These are phyloP conservation scores for Geopyxis carbonaria DNA, from an alignment of 495 filamentous ascomycete species.

Conservation along the genomic window DNA sequence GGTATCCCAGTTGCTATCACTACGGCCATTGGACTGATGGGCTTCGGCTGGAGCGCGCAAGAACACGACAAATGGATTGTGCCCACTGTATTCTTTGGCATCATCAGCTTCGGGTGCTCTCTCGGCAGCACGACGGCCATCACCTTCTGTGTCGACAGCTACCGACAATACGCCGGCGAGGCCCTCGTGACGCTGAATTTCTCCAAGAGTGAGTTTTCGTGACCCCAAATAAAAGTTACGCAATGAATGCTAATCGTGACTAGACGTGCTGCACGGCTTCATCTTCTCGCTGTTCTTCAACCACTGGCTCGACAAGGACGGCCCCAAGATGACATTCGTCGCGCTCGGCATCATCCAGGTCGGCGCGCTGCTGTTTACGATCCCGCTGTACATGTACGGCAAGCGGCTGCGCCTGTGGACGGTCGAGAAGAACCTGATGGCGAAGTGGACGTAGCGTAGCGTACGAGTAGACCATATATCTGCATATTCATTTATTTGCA, in stretches of 20 bases:
- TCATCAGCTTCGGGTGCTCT: constrained; percentile 86
- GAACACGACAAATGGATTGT: constrained; percentile 69
- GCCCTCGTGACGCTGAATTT: constrained; percentile 91
- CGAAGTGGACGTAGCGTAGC: constrained; percentile 45
- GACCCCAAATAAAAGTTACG: neutral
- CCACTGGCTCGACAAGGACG: constrained; percentile 59
- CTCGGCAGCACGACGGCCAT: constrained; percentile 87
- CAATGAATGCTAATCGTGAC: neutral
- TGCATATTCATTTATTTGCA: no score
- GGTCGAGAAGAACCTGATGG: constrained; percentile 72
- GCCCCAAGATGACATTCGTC: constrained; percentile 60
- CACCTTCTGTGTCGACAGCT: constrained; percentile 86
- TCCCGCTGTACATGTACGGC: constrained; percentile 93
- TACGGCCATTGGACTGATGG: constrained; percentile 77
- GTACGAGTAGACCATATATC: no score
- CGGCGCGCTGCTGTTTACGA: constrained; percentile 51
- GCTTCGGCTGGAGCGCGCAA: constrained; percentile 78
- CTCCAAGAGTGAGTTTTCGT: constrained; percentile 49
- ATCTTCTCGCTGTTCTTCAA: constrained; percentile 87
- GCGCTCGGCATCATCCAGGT: constrained; percentile 79
- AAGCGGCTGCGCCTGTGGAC: constrained; percentile 97
- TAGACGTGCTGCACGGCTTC: constrained; percentile 72
- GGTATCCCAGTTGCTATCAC: constrained; percentile 60
- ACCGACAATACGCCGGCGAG: constrained; percentile 86
- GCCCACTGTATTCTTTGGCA: constrained; percentile 79